A percentile compares a stretch with the other conserved stretches of the same genome.
These are phyloP conservation scores for Salvia miltiorrhiza DNA, from an alignment of 257 asterid species.

Conservation along the genomic window DNA sequence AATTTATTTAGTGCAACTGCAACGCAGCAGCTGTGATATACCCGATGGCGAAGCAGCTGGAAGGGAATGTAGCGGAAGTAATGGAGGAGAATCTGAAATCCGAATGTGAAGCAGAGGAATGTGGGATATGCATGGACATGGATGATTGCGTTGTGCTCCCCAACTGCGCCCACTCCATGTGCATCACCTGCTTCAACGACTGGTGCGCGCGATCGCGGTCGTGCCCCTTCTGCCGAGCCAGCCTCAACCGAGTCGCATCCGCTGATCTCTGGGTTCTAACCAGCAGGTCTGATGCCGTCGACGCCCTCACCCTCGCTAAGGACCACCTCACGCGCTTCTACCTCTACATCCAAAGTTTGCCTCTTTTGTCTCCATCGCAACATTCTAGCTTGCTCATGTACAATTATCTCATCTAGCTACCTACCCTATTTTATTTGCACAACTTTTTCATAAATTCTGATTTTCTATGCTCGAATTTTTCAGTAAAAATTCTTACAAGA, in stretches of 20 bases:
- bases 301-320: constrained; percentile 40
- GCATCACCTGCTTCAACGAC: constrained; percentile 50
- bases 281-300: constrained; percentile 41
- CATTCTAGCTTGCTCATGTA: constrained; percentile 41
- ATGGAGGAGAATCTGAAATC: no score
- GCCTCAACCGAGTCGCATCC: constrained; percentile 41
- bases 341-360: constrained; percentile 50
- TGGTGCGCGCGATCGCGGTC: constrained; percentile 51
- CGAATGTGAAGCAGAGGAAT: constrained; percentile 35
- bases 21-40: constrained; percentile 63
- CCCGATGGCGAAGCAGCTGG: constrained; percentile 63
- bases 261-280: constrained; percentile 59
- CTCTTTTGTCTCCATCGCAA: constrained; percentile 31
- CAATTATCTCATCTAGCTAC: constrained; percentile 44
- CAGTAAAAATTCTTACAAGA: no score
- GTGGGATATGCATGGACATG: constrained; percentile 71
- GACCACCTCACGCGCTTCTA: constrained; percentile 49
- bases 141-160: constrained; percentile 54
- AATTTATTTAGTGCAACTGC: no score
- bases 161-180: constrained; percentile 58
- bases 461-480: no score
- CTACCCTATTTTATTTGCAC: no score
- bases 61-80: constrained; percentile 25
- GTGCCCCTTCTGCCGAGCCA: constrained; percentile 70
- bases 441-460: no score